Base-by-base conservation (phyloP, 768 basidiomycete genomes). In the Boletus rubescentipes region DNA sequence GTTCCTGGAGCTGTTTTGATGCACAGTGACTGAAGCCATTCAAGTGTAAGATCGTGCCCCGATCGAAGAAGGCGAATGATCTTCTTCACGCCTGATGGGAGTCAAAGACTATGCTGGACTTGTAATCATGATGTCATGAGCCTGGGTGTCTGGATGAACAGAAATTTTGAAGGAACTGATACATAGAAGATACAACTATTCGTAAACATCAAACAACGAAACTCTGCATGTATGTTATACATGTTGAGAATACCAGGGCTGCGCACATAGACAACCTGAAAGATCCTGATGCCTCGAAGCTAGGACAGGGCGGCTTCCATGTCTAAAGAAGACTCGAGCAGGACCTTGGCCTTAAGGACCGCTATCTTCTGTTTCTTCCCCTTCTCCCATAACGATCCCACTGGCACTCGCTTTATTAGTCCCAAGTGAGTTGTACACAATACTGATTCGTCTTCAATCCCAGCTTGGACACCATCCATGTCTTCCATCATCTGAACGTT, bases 351-450 rank as follows among this genome's bases (percentile, higher is more conserved):
- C 44, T 55, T 58, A 30, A 58, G 44, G 16, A 55, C 53, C 3
- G 20, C 34, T 9, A 50, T 15, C 30, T 46, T 50, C 48, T 42
- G 43, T 14, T 55, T 58, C 39, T 20, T 37, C 5, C 53, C 53
- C 26, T 26, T 55, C 21, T 58, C 57, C 57, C 57, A 58, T 29
- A 58, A 15, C 1, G 53, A 37, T 14, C 48, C 53, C n/a, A 35
- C 18, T 1, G 57, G 57, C 8, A 55, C 6, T 11, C 43, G 39
- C 39, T 58, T 58, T 18, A 7, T 55, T 39, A 58, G 15, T n/a
- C 57, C 5, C 40, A 56, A 18, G 39, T 55, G 53, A 18, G 53
- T 58, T 16, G 56, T 39, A 20, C 56, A 58, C 34, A 58, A 40
- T 3, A 58, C 48, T 9, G 32, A 9, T n/a, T 23, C 16, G 16